Conservation (phyloP, 2,329 filamentous ascomycete genomes). For the Colletotrichum australisinense region DNA sequence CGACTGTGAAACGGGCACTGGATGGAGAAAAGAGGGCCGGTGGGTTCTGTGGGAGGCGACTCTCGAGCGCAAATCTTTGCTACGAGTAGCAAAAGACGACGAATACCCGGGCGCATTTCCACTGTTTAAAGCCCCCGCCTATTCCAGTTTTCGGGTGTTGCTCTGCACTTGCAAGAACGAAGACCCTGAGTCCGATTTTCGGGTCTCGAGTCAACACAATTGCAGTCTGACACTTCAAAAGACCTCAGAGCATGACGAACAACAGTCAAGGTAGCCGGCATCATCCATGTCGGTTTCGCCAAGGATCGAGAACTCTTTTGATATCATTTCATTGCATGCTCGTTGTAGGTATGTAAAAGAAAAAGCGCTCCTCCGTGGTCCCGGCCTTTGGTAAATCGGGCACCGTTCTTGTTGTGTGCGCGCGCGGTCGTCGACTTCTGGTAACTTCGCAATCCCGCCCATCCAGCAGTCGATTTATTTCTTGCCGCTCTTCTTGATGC, state of each 20-base stretch:
- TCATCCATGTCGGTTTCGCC: constrained; percentile 16
- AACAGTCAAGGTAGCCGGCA: constrained; percentile 8
- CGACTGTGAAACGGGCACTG: constrained; percentile 22
- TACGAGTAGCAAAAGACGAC: neutral
- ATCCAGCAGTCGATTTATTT: constrained; percentile 69
- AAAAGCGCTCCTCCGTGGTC: constrained; percentile 11
- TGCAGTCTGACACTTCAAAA: neutral
- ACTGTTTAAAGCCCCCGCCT: constrained; percentile 3
- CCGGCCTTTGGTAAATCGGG: neutral
- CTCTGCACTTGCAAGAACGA: neutral
- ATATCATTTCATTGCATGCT: constrained; percentile 35
- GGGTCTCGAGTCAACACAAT: neutral
- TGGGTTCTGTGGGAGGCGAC: constrained; percentile 15
- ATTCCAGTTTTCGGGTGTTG: neutral
- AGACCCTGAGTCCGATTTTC: neutral
- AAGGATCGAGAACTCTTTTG: neutral
- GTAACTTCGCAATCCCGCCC: neutral
- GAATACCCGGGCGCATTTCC: neutral
- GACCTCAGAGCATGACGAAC: neutral
- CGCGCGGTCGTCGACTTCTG: neutral
- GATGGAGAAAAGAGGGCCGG: constrained; percentile 14
- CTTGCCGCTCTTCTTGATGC: constrained; percentile 99
- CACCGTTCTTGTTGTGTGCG: neutral
- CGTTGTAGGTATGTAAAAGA: constrained; percentile 32
- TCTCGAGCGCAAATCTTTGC: constrained; percentile 5